Base-by-base conservation (phyloP, 768 basidiomycete species). In the Brasilioporus rufonigricans region DNA sequence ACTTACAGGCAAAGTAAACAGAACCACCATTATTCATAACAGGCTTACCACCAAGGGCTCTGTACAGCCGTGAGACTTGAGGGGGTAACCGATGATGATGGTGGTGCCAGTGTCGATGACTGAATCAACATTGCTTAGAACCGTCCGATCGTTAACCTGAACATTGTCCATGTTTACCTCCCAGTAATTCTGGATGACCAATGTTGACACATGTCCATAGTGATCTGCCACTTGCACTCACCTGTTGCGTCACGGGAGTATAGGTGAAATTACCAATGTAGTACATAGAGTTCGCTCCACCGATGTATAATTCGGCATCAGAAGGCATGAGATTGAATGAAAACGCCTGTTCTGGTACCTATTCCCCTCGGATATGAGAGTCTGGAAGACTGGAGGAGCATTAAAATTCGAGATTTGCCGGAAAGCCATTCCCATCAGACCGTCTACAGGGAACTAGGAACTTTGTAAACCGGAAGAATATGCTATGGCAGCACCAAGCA, bases 261-360 rank as follows among this genome's bases (percentile, higher is more conserved):
- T 67, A 79, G 5, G 69, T 70, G 51, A 80, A 63, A 2, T 44
- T 52, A 12, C 77, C 77, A 35, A 61, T 67, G 62, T 73, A 79
- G 47, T 71, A 64, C n/a, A 60, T 50, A 11, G 62, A 39, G 61
- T 80, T 72, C 24, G 67, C 61, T 47, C 78, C 78, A 29, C 80
- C 78, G 26, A 80, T 45, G 61, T 61, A 75, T 39, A 78, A 64
- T 58, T 75, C 70, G 26, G 58, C 56, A 23, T 60, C 62, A 71
- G 66, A 39, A 62, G 44, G 19, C 10, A 57, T 41, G 16, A 62
- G 53, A 16, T 62, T 62, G 49, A 62, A 60, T 2, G 59, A 71
- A 59, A 75, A 74, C 36, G 62, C 55, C n/a, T 69, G 52, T 16
- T 65, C 48, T 13, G 29, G 21, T 27, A 64, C 52, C 32, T 61